Percentiles rank a stretch among this genome's conserved stretches.
Evolutionary conservation across 768 basidiomycete species (phyloP).

Genomic region (Panus rudis): DNA sequence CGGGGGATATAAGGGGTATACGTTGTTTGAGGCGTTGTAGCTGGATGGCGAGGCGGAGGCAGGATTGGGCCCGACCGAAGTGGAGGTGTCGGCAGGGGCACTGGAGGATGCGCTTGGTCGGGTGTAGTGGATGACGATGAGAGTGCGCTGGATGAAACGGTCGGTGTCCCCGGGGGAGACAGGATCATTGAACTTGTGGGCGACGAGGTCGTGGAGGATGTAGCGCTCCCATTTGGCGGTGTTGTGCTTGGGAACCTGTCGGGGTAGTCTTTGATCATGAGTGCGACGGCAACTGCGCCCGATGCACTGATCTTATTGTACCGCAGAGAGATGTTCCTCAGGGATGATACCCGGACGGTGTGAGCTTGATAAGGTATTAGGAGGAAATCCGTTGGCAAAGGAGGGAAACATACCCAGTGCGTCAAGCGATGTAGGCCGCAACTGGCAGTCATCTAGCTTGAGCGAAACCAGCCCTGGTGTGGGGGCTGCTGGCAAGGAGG

Average conservation of each 20-base stretch:
- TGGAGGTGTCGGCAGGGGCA: slow-evolving; percentile 26
- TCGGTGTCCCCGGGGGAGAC: slow-evolving; percentile 27
- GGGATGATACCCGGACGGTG: slow-evolving; percentile 71
- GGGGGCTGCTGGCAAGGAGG: slow-evolving; percentile 50
- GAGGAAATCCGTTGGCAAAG: background rate
- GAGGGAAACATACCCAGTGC: slow-evolving; percentile 53
- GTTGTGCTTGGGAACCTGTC: slow-evolving; percentile 50
- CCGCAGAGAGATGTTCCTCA: slow-evolving; percentile 86
- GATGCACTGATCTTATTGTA: slow-evolving; percentile 80
- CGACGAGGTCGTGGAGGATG: slow-evolving; percentile 16
- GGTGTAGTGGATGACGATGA: slow-evolving; percentile 27
- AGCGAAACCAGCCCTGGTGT: slow-evolving; percentile 62
- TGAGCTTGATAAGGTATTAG: slow-evolving; percentile 44
- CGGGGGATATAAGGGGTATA: slow-evolving; percentile 82
- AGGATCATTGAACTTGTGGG: slow-evolving; percentile 19
- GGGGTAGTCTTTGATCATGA: slow-evolving; percentile 96
- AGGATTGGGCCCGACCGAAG: slow-evolving; percentile 33
- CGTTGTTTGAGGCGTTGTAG: slow-evolving; percentile 54
- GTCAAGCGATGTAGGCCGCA: slow-evolving; percentile 72
- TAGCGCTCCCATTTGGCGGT: slow-evolving; percentile 17
- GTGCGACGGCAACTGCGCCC: slow-evolving; percentile 85
- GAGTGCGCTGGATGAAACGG: slow-evolving; percentile 23
- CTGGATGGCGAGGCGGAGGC: slow-evolving; percentile 45
- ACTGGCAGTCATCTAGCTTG: slow-evolving; percentile 80
- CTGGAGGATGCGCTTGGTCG: background rate